Evolutionary conservation across 1,284 basidiomycete genomes (phyloP).

Genomic region (Rhodotorula sp.): DNA sequence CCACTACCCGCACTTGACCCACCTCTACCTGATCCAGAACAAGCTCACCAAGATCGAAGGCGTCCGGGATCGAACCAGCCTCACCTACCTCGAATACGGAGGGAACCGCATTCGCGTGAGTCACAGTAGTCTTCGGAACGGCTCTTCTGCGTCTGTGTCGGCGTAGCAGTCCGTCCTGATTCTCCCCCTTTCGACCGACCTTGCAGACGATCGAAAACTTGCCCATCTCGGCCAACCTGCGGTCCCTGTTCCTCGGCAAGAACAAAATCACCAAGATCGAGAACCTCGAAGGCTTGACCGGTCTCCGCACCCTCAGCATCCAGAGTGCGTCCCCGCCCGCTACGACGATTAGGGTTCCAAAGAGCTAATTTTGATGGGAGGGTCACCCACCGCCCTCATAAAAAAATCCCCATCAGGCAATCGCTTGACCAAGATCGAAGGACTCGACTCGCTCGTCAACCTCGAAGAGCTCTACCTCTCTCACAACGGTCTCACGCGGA

Average conservation of each 20-base stretch:
- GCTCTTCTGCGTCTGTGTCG: no score
- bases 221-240: conserved; percentile 58
- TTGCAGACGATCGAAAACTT: conserved; percentile 75
- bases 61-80: conserved; percentile 57
- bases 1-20: conserved; percentile 53
- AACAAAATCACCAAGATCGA: conserved; percentile 90
- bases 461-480: conserved; percentile 91
- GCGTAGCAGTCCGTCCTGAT: background rate
- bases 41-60: conserved; percentile 76
- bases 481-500: conserved; percentile 80
- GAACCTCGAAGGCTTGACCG: conserved; percentile 66
- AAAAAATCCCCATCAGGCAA: conserved; percentile 33
- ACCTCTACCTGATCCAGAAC: conserved; percentile 94
- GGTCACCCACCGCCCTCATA: no score
- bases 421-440: conserved; percentile 44
- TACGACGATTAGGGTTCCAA: background rate
- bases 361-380: background rate
- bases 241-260: conserved; percentile 95
- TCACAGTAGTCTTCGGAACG: conserved; percentile 4
- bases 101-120: conserved; percentile 83
- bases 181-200: no score
- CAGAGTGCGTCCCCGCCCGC: conserved; percentile 39
- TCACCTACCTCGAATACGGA: conserved; percentile 85
- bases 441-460: conserved; percentile 43
- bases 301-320: conserved; percentile 70